Evolutionary conservation across 2,329 filamentous ascomycete species (phyloP).

Genomic region (Triangularia setosa): DNA sequence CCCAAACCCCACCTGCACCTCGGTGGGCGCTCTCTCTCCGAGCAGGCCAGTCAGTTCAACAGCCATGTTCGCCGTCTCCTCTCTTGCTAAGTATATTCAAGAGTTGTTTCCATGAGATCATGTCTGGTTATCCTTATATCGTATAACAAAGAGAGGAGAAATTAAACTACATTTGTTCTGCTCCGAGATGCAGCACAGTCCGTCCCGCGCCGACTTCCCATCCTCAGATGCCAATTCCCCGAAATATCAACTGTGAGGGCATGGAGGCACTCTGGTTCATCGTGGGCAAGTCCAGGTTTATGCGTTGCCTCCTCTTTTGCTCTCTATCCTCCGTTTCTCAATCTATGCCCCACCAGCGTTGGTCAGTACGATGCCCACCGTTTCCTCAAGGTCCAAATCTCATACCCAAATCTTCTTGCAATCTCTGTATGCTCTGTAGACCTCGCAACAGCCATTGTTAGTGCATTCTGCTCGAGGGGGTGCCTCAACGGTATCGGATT

Average conservation of each 20-base stretch:
- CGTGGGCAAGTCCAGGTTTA: neutral
- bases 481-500: neutral
- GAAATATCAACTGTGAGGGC: neutral
- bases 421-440: constrained; percentile 75
- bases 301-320: constrained; percentile 19
- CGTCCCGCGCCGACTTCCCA: neutral
- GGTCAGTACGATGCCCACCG: neutral
- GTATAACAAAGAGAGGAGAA: neutral
- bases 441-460: constrained; percentile 7
- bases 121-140: neutral
- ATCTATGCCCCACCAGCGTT: constrained; percentile 21
- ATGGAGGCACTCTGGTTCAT: neutral
- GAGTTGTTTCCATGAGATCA: neutral
- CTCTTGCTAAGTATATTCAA: neutral
- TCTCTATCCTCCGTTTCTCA: constrained; percentile 29
- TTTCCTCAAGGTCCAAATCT: neutral
- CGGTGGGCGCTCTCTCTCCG: neutral
- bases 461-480: neutral
- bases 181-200: neutral
- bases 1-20: constrained; percentile 10
- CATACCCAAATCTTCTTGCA: constrained; percentile 93
- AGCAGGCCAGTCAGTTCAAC: neutral
- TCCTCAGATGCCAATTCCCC: neutral
- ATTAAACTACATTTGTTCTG: neutral
- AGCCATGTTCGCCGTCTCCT: neutral